Percentiles rank a stretch among this genome's conserved stretches.
These are phyloP conservation scores for Trichoderma gamsii DNA, from an alignment of 495 filamentous ascomycete genomes.

Conservation along the genomic window DNA sequence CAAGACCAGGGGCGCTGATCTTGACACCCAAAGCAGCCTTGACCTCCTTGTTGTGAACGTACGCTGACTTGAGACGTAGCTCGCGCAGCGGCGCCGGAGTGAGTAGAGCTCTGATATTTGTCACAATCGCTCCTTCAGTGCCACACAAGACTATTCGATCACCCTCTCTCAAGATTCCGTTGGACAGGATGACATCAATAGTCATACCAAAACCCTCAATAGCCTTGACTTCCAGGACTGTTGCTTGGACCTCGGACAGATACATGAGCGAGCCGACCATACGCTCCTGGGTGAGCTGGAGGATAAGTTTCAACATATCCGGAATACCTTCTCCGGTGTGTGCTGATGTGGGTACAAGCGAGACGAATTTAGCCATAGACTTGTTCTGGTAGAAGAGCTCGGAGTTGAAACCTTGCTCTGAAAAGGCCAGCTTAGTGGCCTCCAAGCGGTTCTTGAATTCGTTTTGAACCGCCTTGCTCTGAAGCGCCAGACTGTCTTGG, in stretches of 20 bases:
- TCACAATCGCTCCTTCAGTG: constrained; percentile 87
- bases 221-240: constrained; percentile 96
- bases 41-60: constrained; percentile 98
- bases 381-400: constrained; percentile 97
- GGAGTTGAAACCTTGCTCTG: constrained; percentile 96
- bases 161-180: constrained; percentile 91
- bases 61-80: constrained; percentile 82
- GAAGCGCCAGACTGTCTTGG: constrained; percentile 79
- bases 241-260: constrained; percentile 93
- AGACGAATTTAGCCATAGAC: constrained; percentile 88
- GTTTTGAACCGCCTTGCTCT: constrained; percentile 89
- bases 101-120: constrained; percentile 92
- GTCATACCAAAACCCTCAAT: constrained; percentile 98
- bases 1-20: constrained; percentile 93
- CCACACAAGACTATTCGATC: constrained; percentile 94
- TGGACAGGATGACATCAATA: constrained; percentile 94
- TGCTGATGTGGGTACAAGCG: constrained; percentile 91
- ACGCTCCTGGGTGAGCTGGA: constrained; percentile 87
- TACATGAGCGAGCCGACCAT: constrained; percentile 99
- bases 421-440: constrained; percentile 86
- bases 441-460: constrained; percentile 90
- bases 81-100: constrained; percentile 94
- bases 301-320: constrained; percentile 95
- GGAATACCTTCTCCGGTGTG: constrained; percentile 98
- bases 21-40: constrained; percentile 98